Conservation (phyloP, 75 land plant species). For the Cunninghamia lanceolata region DNA sequence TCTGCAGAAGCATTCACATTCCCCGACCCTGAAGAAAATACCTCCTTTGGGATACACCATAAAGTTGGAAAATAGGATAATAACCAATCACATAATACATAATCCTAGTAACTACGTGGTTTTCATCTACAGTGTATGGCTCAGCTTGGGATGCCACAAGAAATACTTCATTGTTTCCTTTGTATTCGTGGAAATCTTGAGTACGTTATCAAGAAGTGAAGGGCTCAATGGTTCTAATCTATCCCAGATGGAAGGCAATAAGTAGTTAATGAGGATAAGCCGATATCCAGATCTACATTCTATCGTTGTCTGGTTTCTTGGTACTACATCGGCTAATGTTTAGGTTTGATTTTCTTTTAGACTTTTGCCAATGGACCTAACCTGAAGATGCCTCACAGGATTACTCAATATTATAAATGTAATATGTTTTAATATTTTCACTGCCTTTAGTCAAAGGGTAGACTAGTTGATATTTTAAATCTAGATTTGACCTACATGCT, state of each 20-base stretch:
- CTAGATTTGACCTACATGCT: not conserved
- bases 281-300: not conserved
- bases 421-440: too few species aligned
- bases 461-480: not conserved
- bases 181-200: not conserved
- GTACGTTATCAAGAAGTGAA: not conserved
- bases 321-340: not conserved
- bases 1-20: not conserved
- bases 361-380: not conserved
- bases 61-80: not conserved
- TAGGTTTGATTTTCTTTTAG: not conserved
- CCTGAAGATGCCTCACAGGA: not conserved
- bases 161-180: not conserved
- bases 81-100: not conserved
- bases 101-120: not conserved
- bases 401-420: not conserved
- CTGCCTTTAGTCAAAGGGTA: not conserved
- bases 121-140: not conserved
- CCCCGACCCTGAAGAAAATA: not conserved
- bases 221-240: not conserved
- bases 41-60: not conserved
- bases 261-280: not conserved
- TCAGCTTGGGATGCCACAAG: not conserved
- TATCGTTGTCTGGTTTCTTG: not conserved
- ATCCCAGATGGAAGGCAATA: not conserved